Evolutionary conservation across 2,329 filamentous ascomycete species (phyloP).

Genomic region (Monosporascus sp.): DNA sequence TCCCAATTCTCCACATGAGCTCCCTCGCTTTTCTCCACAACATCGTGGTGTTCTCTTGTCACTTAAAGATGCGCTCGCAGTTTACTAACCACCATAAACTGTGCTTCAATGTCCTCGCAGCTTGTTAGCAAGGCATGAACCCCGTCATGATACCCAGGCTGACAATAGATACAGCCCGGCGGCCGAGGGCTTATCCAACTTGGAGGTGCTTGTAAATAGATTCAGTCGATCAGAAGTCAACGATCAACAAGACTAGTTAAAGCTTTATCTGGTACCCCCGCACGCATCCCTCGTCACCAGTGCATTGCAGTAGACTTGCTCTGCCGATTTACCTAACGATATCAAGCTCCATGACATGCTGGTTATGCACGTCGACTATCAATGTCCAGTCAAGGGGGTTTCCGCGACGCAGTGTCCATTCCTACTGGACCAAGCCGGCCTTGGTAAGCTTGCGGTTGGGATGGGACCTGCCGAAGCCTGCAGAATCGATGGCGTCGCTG

Average conservation of each 20-base stretch:
- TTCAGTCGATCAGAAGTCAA: not conserved
- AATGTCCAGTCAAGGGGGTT: constrained; percentile 16
- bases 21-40: no score
- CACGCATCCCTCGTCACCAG: constrained; percentile 16
- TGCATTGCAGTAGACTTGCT: constrained; percentile 10
- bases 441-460: constrained; percentile 10
- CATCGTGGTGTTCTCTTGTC: no score
- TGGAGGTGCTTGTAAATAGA: not conserved
- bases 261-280: constrained; percentile 9
- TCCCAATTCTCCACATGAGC: no score
- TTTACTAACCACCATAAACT: no score
- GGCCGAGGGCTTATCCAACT: not conserved
- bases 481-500: constrained; percentile 11
- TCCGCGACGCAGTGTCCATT: constrained; percentile 7
- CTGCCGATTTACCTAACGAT: constrained; percentile 17
- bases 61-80: no score
- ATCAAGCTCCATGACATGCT: constrained; percentile 18
- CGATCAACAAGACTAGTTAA: not conserved
- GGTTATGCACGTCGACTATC: constrained; percentile 17
- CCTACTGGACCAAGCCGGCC: constrained; percentile 15
- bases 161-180: not conserved
- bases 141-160: not conserved
- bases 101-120: no score
- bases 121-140: not conserved
- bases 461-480: constrained; percentile 8